Percentiles rank a stretch among this genome's conserved stretches.
Conservation (phyloP, 495 filamentous ascomycete species). For the Aspergillus affinis region DNA sequence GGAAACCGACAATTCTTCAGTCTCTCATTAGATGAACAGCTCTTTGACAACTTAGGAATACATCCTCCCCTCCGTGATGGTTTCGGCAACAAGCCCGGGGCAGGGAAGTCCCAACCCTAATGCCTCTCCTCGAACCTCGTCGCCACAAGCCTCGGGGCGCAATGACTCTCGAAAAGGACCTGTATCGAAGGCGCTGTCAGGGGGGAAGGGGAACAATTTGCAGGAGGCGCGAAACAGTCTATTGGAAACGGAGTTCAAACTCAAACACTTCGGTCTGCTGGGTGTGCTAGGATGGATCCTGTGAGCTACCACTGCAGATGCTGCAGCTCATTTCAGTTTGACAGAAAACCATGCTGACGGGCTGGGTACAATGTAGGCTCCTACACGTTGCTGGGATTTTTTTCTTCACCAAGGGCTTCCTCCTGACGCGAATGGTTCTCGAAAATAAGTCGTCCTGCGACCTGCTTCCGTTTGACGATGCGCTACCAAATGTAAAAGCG, state of each 20-base stretch:
- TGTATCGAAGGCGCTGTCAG: slow-evolving; percentile 17
- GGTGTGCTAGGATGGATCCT: slow-evolving; percentile 45
- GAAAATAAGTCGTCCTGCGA: slow-evolving; percentile 83
- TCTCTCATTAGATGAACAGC: slow-evolving; percentile 9
- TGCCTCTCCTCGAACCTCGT: slow-evolving; percentile 1
- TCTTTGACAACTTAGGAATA: slow-evolving; percentile 2
- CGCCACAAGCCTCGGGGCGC: slow-evolving; percentile 7
- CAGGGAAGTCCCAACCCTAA: slow-evolving; percentile 9
- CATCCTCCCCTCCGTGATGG: slow-evolving; percentile 7
- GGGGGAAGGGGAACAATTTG: slow-evolving; percentile 22
- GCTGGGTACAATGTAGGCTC: slow-evolving; percentile 39
- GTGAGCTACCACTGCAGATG: slow-evolving; percentile 28
- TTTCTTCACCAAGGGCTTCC: slow-evolving; percentile 95
- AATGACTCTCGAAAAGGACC: slow-evolving; percentile 15
- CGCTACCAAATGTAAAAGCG: slow-evolving; percentile 23
- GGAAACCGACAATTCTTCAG: not conserved
- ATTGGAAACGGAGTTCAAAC: slow-evolving; percentile 42
- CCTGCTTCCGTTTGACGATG: slow-evolving; percentile 61
- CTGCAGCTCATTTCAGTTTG: not conserved
- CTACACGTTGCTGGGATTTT: slow-evolving; percentile 81
- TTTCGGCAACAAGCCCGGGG: slow-evolving; percentile 11
- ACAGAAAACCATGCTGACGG: slow-evolving; percentile 3
- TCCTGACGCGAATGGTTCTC: slow-evolving; percentile 87
- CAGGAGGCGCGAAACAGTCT: slow-evolving; percentile 13
- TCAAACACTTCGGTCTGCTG: slow-evolving; percentile 40